Evolutionary conservation across 2,329 filamentous ascomycete species (phyloP).

Genomic region (Penicillium hordei): DNA sequence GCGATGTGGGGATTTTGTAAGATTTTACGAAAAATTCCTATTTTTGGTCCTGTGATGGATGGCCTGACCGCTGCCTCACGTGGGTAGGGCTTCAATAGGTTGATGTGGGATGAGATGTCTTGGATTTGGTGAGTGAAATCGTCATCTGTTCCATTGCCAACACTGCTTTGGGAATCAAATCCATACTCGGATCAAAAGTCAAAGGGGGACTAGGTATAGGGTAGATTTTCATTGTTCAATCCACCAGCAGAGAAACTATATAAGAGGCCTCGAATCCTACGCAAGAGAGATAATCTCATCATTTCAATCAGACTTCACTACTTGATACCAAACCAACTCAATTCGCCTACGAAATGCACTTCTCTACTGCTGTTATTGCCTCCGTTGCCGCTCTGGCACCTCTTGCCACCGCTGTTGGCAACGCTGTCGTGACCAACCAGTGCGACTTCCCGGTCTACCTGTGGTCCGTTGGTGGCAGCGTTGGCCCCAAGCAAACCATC

Average conservation of each 20-base stretch:
- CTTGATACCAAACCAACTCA: constrained; percentile 7
- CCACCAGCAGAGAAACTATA: constrained; percentile 6
- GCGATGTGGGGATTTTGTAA: constrained; percentile 1
- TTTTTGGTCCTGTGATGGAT: constrained; percentile 3
- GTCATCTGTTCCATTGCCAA: background rate
- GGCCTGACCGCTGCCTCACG: constrained; percentile 6
- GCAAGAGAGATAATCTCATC: background rate
- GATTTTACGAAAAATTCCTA: background rate
- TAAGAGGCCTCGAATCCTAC: constrained; percentile 1
- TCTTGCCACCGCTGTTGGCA: constrained; percentile 35
- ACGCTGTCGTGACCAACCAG: constrained; percentile 43
- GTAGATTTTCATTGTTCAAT: background rate
- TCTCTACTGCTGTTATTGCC: constrained; percentile 31
- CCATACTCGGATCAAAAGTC: background rate
- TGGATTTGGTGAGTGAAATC: background rate
- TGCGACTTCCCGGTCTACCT: constrained; percentile 40
- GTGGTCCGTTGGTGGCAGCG: constrained; percentile 38
- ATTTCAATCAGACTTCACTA: background rate
- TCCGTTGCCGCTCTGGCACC: constrained; percentile 36
- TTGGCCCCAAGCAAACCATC: constrained; percentile 34
- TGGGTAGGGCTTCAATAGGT: background rate
- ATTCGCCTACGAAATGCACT: constrained; percentile 28
- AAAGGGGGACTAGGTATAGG: background rate
- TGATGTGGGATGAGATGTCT: constrained; percentile 6
- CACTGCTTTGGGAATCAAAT: background rate